Base-by-base conservation (phyloP, 2,329 filamentous ascomycete species). In the Hypoxylon sp. region DNA sequence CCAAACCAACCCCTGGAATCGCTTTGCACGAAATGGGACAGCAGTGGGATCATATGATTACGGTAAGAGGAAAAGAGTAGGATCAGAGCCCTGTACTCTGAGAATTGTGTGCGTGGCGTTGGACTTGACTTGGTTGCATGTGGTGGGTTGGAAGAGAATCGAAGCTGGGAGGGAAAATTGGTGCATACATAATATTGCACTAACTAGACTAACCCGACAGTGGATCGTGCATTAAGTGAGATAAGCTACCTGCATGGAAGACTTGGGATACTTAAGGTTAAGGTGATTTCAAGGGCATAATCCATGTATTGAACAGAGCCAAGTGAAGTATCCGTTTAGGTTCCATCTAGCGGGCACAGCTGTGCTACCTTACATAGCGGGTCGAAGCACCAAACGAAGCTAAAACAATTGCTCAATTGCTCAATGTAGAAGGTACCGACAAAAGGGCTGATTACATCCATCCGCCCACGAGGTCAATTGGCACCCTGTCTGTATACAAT, bases 31-130 rank as follows among this genome's bases (percentile, higher is more conserved):
- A 44, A 46, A 47, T 46, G 41, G 43, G 48, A 55, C 41, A 19
- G 44, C 38, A 20, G 37, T 19, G 42, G 43, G 44, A 59, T 59
- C 51, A 50, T 59, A 55, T 49, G 51, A 55, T 52, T 55, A 38
- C 42, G 34, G 23, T 55, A 51, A 27, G 26, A 44, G 34, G 27
- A 49, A 49, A 51, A 45, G 21, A 41, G 31, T 26, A 32, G 35
- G 37, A 55, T 23, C 37, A 25, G 30, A 47, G 38, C 32, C 41
- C 40, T 44, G 34, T 27, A 45, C 27, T 51, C n/a, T 29, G 47
- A 40, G 41, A n/a, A n/a, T 32, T 55, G 41, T 50, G 26, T 49
- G 37, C 25, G 51, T 55, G 47, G 47, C 44, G 41, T 52, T 47
- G 37, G 9, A 25, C 34, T 42, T 35, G 43, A 17, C 29, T n/a